Conservation (phyloP, 1,284 basidiomycete species). For the Pseudozyma tsukubaensis region DNA sequence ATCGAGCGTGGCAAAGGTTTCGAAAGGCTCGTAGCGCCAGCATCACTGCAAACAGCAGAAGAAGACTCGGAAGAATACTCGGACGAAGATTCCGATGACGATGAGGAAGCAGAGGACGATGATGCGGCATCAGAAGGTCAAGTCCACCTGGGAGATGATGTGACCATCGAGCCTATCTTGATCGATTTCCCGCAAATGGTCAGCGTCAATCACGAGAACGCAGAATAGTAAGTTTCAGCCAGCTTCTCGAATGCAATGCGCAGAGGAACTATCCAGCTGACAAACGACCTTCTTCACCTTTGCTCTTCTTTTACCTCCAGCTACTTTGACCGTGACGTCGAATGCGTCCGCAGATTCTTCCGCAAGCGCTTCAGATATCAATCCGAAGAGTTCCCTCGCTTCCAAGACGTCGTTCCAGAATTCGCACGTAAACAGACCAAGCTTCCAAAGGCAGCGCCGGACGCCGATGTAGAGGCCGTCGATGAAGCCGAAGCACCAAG, state of each 20-base stretch:
- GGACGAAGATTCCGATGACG: constrained; percentile 43
- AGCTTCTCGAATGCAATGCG: no score
- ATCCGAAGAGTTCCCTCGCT: constrained; percentile 81
- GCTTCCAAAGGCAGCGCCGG: constrained; percentile 23
- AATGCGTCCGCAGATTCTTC: constrained; percentile 95
- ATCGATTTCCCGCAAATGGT: constrained; percentile 99
- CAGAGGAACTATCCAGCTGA: not conserved
- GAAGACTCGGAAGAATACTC: constrained; percentile 9
- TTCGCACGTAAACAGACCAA: constrained; percentile 32
- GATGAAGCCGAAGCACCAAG: constrained; percentile 6
- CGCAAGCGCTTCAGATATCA: constrained; percentile 90
- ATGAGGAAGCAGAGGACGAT: constrained; percentile 41
- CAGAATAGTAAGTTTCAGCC: constrained; percentile 82
- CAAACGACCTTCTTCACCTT: not conserved
- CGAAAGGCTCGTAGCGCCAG: constrained; percentile 47
- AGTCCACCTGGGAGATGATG: constrained; percentile 81
- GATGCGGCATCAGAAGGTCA: constrained; percentile 75
- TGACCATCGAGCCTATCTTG: constrained; percentile 81
- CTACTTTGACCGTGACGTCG: constrained; percentile 98
- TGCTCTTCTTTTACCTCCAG: constrained; percentile 70
- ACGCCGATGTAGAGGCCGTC: constrained; percentile 1
- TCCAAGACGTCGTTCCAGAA: constrained; percentile 54
- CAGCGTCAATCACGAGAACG: constrained; percentile 94
- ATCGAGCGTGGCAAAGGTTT: constrained; percentile 63
- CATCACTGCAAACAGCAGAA: constrained; percentile 23